Base-by-base conservation (phyloP, 768 basidiomycete species). In the Lactarius akahatsu region DNA sequence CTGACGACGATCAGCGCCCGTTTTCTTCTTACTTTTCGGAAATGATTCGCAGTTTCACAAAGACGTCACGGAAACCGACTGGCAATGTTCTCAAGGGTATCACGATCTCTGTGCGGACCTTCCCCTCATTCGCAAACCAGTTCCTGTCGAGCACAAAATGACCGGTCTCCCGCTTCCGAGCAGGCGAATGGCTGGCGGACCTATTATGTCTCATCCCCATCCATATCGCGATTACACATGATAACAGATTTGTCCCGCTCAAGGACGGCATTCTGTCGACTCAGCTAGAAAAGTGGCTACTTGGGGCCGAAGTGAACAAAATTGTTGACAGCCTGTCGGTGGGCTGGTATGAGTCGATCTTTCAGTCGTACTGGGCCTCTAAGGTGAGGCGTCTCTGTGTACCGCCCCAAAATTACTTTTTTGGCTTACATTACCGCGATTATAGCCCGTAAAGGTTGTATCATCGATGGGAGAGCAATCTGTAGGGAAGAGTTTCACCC, bases 341-440 rank as follows among this genome's bases (percentile, higher is more conserved):
- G 60, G 85, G 85, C 0, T 87, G 86, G 86, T 86, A 86, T 34
- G 86, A 87, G 65, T 83, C 83, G 1, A 75, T 87, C 5, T 84
- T 87, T 64, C 85, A 50, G 23, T 50, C 47, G 0, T 87, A 87
- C 60, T 82, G 84, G 82, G 82, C 83, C 0, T 76, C 76, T 26
- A 87, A 84, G 79, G 85, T 81, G 41, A 9, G 57, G 32, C 32
- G 15, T 26, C 57, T 38, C 43, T 0, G 0, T 10, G 20, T 36
- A 2, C 10, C 10, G 9, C 34, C 30, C 6, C 30, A 32, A 32
- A 7, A 32, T 7, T 32, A 32, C 30, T 32, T 30, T 3, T 30
- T 1, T 32, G 30, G 30, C 30, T 32, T 6, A 32, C 30, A 0
- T 32, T 32, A 0, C 30, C 30, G 8, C 28, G 32, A 16, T 55